phyloP scores from a whole-genome alignment of 2,329 filamentous ascomycete species.

The Pyrenochaeta sp. region DNA sequence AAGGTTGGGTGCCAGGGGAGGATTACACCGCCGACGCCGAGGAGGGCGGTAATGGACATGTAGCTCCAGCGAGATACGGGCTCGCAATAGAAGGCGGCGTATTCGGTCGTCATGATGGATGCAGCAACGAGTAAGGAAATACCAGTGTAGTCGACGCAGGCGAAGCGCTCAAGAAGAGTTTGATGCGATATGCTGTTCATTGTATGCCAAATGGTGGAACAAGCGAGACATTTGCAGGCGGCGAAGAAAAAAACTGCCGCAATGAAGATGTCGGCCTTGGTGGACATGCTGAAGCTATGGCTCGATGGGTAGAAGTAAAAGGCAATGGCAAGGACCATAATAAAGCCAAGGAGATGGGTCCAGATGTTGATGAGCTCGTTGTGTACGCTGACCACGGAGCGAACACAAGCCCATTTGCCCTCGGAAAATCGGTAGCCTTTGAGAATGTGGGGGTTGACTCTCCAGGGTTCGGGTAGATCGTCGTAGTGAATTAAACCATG shows the following conservation, averaged over 20 bases:
- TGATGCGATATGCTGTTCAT: conserved; percentile 97
- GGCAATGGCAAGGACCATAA: conserved; percentile 85
- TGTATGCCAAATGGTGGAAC: conserved; percentile 97
- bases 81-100: conserved; percentile 98
- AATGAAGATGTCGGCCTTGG: conserved; percentile 87
- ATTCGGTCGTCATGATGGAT: conserved; percentile 97
- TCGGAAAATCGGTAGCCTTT: conserved; percentile 93
- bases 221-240: conserved; percentile 91
- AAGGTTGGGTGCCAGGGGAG: conserved; percentile 96
- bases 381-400: conserved; percentile 81
- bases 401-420: conserved; percentile 86
- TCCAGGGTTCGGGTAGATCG: conserved; percentile 89
- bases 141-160: conserved; percentile 97
- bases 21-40: conserved; percentile 87
- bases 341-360: conserved; percentile 89
- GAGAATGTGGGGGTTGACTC: conserved; percentile 91
- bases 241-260: conserved; percentile 96
- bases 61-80: conserved; percentile 85
- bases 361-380: conserved; percentile 99
- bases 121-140: conserved; percentile 94
- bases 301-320: conserved; percentile 96
- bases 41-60: conserved; percentile 78
- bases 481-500: conserved; percentile 87
- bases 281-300: conserved; percentile 84
- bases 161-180: conserved; percentile 89